phyloP scores from a whole-genome alignment of 179 eudicot genomes.

The Silene noctiflora region DNA sequence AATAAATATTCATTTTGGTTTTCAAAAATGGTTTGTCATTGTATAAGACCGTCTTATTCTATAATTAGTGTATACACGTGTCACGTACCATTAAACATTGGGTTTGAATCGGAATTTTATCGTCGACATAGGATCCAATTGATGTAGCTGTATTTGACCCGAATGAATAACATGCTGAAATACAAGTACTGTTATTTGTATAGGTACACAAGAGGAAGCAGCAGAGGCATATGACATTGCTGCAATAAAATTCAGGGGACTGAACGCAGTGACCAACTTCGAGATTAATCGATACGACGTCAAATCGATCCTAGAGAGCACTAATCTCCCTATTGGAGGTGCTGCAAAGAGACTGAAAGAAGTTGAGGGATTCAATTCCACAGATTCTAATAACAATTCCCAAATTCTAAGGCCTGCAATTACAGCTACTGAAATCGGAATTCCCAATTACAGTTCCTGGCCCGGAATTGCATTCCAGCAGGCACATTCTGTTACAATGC shows the following conservation, averaged over 20 bases:
- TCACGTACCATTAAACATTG: no score
- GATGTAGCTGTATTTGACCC: no score
- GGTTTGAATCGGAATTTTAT: no score
- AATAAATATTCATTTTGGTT: no score
- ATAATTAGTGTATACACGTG: no score
- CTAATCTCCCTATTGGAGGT: conserved; percentile 75
- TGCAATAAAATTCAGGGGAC: conserved; percentile 83
- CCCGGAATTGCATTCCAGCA: conserved; percentile 50
- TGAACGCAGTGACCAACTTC: conserved; percentile 88
- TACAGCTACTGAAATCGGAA: conserved; percentile 9
- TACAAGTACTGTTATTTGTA: no score
- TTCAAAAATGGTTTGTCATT: no score
- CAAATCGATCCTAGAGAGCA: conserved; percentile 75
- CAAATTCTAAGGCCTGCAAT: conserved; percentile 22
- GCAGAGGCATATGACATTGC: conserved; percentile 98
- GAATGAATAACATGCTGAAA: no score
- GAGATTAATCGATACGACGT: conserved; percentile 90
- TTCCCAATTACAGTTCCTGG: conserved; percentile 40
- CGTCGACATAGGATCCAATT: no score
- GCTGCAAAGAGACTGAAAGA: conserved; percentile 83
- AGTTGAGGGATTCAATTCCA: conserved; percentile 40
- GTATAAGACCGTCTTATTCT: no score
- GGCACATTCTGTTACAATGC: conserved; percentile 41
- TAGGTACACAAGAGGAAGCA: conserved; percentile 97
- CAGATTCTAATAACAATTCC: conserved; percentile 16